Evolutionary conservation across 129 eudicot species (phyloP).

Genomic region (Helianthus tuberosus): DNA sequence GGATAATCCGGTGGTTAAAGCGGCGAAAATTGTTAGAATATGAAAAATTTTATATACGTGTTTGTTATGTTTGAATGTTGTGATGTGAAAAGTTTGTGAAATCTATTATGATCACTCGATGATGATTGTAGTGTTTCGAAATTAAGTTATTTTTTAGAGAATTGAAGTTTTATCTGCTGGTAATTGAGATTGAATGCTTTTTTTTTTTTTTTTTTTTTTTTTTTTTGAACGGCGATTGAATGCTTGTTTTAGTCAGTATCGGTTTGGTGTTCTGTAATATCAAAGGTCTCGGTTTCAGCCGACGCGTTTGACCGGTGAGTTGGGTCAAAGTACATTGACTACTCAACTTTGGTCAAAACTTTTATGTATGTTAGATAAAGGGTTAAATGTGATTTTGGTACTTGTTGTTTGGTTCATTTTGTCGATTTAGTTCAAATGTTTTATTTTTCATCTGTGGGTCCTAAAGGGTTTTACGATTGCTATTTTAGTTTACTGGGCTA

Average conservation of each 20-base stretch:
- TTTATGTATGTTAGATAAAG: too few relatives aligned
- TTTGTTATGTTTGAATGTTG: neutral
- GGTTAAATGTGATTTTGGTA: too few relatives aligned
- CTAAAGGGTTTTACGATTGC: too few relatives aligned
- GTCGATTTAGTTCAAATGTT: too few relatives aligned
- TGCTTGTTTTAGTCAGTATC: too few relatives aligned
- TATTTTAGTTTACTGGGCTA: too few relatives aligned
- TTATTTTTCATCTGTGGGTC: too few relatives aligned
- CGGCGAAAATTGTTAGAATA: conserved; percentile 67
- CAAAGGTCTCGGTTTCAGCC: neutral
- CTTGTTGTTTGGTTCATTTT: too few relatives aligned
- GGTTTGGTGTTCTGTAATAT: neutral
- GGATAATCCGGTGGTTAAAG: conserved; percentile 85
- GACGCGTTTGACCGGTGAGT: conserved; percentile 7
- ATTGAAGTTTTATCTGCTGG: neutral
- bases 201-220: too few relatives aligned
- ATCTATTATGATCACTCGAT: neutral
- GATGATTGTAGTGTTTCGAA: conserved; percentile 7
- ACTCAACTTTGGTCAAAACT: too few relatives aligned
- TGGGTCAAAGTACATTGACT: neutral
- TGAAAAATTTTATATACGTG: conserved; percentile 4
- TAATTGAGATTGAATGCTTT: conserved; percentile 11
- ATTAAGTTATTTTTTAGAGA: neutral
- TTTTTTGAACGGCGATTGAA: too few relatives aligned
- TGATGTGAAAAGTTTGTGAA: conserved; percentile 20